phyloP scores from a whole-genome alignment of 805 yeast genomes.

The Pichia deserticola region DNA sequence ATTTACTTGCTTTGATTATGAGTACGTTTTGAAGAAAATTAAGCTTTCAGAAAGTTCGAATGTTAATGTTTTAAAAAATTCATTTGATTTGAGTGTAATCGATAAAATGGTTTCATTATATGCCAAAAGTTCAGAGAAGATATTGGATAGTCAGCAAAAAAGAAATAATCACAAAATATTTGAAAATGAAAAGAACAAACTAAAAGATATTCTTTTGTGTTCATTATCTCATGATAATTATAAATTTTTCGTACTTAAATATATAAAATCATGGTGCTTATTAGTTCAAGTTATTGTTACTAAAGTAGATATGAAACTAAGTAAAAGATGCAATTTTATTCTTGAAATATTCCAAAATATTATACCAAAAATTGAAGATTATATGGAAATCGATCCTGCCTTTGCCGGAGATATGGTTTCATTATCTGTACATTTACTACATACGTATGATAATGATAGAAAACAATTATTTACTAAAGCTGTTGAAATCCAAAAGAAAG shows the following conservation, averaged over 20 bases:
- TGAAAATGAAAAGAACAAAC: constrained; percentile 17
- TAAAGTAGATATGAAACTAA: constrained; percentile 38
- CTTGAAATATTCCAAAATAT: constrained; percentile 69
- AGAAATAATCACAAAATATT: constrained; percentile 15
- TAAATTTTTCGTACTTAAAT: constrained; percentile 46
- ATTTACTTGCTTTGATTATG: constrained; percentile 32
- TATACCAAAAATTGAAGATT: constrained; percentile 70
- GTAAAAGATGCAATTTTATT: constrained; percentile 52
- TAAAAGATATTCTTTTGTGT: constrained; percentile 36
- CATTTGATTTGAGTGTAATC: constrained; percentile 38
- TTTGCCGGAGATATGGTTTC: constrained; percentile 76
- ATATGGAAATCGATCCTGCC: constrained; percentile 54
- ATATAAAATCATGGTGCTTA: constrained; percentile 78
- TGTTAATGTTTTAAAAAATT: constrained; percentile 12
- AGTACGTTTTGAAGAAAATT: constrained; percentile 36
- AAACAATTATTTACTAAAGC: constrained; percentile 15
- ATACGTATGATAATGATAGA: constrained; percentile 46
- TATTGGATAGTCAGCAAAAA: constrained; percentile 15
- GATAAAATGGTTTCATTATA: constrained; percentile 24
- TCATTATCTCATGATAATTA: constrained; percentile 40
- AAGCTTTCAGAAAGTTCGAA: constrained; percentile 19
- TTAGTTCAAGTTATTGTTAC: constrained; percentile 65
- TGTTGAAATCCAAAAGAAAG: constrained; percentile 26
- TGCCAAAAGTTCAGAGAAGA: constrained; percentile 20
- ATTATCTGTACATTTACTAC: constrained; percentile 62